These are phyloP conservation scores for Ballota nigra DNA, from an alignment of 257 asterid species.

Conservation along the genomic window DNA sequence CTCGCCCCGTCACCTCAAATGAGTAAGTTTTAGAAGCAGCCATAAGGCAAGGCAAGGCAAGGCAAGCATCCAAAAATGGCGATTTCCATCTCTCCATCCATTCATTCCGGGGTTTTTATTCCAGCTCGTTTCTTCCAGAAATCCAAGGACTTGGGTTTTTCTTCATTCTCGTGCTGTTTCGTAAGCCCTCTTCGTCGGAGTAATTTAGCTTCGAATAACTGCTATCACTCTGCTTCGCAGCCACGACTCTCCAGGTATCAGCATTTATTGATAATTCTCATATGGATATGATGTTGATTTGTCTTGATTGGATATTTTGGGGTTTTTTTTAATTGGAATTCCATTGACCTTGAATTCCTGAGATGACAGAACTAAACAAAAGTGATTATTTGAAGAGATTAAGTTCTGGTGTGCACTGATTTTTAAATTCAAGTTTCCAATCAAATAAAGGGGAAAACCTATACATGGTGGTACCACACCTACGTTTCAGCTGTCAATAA, in stretches of 20 bases:
- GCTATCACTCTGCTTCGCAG: slow-evolving; percentile 25
- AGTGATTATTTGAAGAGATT: too few species aligned
- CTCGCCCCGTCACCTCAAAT: slow-evolving; percentile 19
- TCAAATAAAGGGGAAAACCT: too few species aligned
- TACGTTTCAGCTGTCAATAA: neutral
- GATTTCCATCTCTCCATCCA: slow-evolving; percentile 33
- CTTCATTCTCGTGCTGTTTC: slow-evolving; percentile 34
- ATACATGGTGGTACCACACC: neutral
- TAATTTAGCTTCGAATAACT: slow-evolving; percentile 9
- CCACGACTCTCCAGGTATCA: too few species aligned
- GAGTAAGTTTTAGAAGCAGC: slow-evolving; percentile 17
- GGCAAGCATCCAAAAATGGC: slow-evolving; percentile 40
- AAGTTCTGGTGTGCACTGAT: too few species aligned
- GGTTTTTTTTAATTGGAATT: too few species aligned
- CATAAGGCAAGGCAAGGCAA: neutral
- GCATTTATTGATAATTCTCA: too few species aligned
- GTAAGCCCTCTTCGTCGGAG: slow-evolving; percentile 22
- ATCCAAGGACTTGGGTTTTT: slow-evolving; percentile 25
- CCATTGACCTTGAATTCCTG: too few species aligned
- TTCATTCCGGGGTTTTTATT: slow-evolving; percentile 33
- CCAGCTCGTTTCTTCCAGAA: slow-evolving; percentile 32
- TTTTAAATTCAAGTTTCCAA: too few species aligned
- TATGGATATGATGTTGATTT: too few species aligned
- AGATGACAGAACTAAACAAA: too few species aligned
- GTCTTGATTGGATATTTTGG: too few species aligned